Base-by-base conservation (phyloP, 140 eudicot species). In the Cichorium intybus region DNA sequence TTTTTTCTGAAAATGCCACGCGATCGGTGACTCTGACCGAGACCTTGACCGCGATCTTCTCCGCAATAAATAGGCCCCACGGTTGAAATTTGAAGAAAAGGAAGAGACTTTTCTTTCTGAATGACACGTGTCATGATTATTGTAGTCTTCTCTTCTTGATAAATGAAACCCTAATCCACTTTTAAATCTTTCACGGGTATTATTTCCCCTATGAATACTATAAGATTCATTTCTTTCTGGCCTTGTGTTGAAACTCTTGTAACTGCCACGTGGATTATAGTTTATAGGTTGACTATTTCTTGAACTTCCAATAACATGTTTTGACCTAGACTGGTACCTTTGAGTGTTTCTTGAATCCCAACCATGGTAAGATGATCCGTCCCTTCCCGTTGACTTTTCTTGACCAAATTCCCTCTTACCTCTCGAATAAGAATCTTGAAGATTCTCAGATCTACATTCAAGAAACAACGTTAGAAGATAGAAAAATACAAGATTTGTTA, bases 11-110 rank as follows among this genome's bases (percentile, higher is more conserved):
- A 73, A 65, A 68, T 79, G 72, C 94, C 87, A 88, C 16, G 85
- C 56, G 48, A 71, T 77, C 18, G 81, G 81, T 16, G 96, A 60
- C 75, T 69, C 45, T 64, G 75, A 50, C 67, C 93, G 76, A 4
- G 87, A 66, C 83, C 85, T 75, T 17, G 95, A 84, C 73, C 92
- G 59, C 35, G 93, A 84, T 49, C 86, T 81, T 51, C 81, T 81
- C 11, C 82, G 80, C 9, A 92, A 79, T 24, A 52, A 6, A 56
- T 63, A 62, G 46, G 63, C 55, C 24, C 66, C 74, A 59, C 77
- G 77, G 28, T 59, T 61, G 33, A 78, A 23, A 49, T 7, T 57
- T 5, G 93, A 84, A 51, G 92, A 80, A 76, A 84, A 66, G 27
- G 76, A 79, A 15, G 68, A 48, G 15, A 77, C 83, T 56, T 81